phyloP scores from a whole-genome alignment of 176 grass and related monocot species.

The Oryza glumipatula region DNA sequence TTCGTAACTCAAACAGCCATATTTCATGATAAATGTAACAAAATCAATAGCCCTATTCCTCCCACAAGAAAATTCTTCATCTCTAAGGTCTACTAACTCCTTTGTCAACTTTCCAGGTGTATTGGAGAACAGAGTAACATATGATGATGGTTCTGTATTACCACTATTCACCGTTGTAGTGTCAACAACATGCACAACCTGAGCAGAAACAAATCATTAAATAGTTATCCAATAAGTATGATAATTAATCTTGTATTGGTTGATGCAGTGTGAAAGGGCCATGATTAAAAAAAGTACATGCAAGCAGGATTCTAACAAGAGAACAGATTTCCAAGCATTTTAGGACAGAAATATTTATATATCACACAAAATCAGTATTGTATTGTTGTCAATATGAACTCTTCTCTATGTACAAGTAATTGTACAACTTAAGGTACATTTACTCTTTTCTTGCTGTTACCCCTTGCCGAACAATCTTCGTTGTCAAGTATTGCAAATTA shows the following conservation, averaged over 20 bases:
- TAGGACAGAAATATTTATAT: not conserved
- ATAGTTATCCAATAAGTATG: conserved; percentile 18
- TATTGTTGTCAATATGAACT: not conserved
- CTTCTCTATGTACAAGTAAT: not conserved
- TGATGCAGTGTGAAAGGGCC: not conserved
- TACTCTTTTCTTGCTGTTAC: not conserved
- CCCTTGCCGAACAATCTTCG: not conserved
- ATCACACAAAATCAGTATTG: not conserved
- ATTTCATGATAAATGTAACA: conserved; percentile 86
- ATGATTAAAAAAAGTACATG: not conserved
- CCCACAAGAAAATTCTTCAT: conserved; percentile 86
- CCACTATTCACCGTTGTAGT: conserved; percentile 54
- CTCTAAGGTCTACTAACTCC: conserved; percentile 64
- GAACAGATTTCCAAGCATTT: conserved; percentile 20
- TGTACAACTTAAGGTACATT: not conserved
- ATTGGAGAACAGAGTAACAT: conserved; percentile 84
- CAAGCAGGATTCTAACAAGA: not conserved
- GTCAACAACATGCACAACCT: conserved; percentile 98
- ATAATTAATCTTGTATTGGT: not conserved
- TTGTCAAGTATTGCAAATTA: not conserved
- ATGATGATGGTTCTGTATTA: conserved; percentile 67
- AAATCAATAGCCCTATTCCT: conserved; percentile 70
- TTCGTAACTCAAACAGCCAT: conserved; percentile 83
- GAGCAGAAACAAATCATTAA: conserved; percentile 36
- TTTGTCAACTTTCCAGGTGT: conserved; percentile 82